Conservation (phyloP, 805 yeast species). For the Ogataea dorogensis region DNA sequence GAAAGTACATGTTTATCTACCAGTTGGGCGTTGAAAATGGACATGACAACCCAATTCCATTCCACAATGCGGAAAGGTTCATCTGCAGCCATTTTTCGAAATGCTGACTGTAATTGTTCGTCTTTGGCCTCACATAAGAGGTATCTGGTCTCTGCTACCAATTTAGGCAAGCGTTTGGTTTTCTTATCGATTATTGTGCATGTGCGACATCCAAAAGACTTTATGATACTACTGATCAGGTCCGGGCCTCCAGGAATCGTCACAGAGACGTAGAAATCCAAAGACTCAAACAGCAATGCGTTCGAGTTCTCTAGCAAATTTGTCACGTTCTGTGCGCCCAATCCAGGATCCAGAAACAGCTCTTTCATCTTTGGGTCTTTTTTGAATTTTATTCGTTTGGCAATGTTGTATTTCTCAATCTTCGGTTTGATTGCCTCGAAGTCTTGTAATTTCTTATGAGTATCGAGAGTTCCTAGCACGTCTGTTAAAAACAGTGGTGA, state of each 20-base stretch:
- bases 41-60: slow-evolving; percentile 64
- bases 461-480: slow-evolving; percentile 39
- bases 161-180: slow-evolving; percentile 18
- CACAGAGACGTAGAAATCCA: slow-evolving; percentile 54
- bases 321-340: slow-evolving; percentile 20
- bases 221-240: slow-evolving; percentile 54
- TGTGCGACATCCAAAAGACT: slow-evolving; percentile 51
- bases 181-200: slow-evolving; percentile 21
- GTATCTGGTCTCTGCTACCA: slow-evolving; percentile 22
- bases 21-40: slow-evolving; percentile 48
- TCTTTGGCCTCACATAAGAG: slow-evolving; percentile 33
- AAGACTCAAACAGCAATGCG: slow-evolving; percentile 41
- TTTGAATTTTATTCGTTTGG: slow-evolving; percentile 32
- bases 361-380: slow-evolving; percentile 33
- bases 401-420: slow-evolving; percentile 27
- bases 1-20: slow-evolving; percentile 23
- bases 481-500: slow-evolving; percentile 55
- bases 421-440: slow-evolving; percentile 29
- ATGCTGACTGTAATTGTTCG: slow-evolving; percentile 30
- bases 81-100: slow-evolving; percentile 24
- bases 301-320: slow-evolving; percentile 25
- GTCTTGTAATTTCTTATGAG: slow-evolving; percentile 24
- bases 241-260: slow-evolving; percentile 60
- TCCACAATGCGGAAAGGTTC: slow-evolving; percentile 42
- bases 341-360: slow-evolving; percentile 31